Evolutionary conservation across 1,284 basidiomycete species (phyloP).

Genomic region (Meira miltonrushii): DNA sequence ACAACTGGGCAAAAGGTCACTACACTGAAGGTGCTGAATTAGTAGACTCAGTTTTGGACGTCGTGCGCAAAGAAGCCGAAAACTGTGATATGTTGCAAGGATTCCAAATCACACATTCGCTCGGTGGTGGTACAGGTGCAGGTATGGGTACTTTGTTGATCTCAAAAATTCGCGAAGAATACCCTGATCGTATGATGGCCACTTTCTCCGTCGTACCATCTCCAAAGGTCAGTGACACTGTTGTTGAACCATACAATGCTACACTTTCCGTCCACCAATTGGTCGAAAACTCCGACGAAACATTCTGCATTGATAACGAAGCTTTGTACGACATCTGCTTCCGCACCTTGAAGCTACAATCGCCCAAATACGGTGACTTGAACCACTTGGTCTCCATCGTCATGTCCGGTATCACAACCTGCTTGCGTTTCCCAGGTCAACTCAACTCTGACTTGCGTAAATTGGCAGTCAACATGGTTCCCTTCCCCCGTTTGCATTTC

Average conservation of each 20-base stretch:
- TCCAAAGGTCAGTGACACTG: slow-evolving; percentile 61
- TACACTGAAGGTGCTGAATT: slow-evolving; percentile 59
- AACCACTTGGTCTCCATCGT: slow-evolving; percentile 96
- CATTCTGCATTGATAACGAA: slow-evolving; percentile 81
- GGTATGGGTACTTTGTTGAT: slow-evolving; percentile 63
- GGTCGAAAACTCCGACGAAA: slow-evolving; percentile 64
- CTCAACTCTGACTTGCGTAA: slow-evolving; percentile 96
- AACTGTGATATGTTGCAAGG: slow-evolving; percentile 60
- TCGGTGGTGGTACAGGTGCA: slow-evolving; percentile 63
- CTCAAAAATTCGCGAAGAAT: slow-evolving; percentile 63
- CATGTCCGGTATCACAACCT: slow-evolving; percentile 96
- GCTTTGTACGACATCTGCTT: slow-evolving; percentile 91
- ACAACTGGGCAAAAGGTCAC: slow-evolving; percentile 62
- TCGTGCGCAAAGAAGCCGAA: slow-evolving; percentile 62
- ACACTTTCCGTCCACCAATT: slow-evolving; percentile 62
- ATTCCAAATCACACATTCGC: slow-evolving; percentile 63
- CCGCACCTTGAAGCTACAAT: slow-evolving; percentile 86
- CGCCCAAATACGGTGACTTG: slow-evolving; percentile 90
- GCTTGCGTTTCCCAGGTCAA: slow-evolving; percentile 95
- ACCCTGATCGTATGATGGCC: slow-evolving; percentile 63
- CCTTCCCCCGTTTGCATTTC: slow-evolving; percentile 98
- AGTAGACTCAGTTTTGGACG: slow-evolving; percentile 60
- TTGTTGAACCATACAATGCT: slow-evolving; percentile 64
- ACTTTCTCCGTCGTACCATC: slow-evolving; percentile 63
- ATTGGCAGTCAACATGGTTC: slow-evolving; percentile 95